Percentiles rank a stretch among this genome's conserved stretches.
Evolutionary conservation across 108 stramenopile species (phyloP).

Genomic region (Nitzschia sp.): DNA sequence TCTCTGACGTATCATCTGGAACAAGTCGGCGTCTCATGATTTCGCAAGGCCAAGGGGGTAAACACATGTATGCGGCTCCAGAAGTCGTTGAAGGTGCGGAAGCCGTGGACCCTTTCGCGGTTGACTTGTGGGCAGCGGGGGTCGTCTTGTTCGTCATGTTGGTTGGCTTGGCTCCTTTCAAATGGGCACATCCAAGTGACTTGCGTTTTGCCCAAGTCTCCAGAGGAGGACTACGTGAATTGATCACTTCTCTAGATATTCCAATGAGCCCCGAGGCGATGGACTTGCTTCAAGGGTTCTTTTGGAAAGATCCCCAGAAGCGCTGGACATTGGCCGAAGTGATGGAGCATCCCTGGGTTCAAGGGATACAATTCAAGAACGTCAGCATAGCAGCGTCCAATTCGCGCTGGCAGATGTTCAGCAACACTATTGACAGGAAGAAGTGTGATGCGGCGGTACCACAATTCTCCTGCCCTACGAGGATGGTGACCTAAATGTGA

Average conservation of each 20-base stretch:
- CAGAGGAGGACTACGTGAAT: conserved; percentile 43
- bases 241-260: conserved; percentile 46
- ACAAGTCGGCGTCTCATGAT: conserved; percentile 51
- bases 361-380: conserved; percentile 24
- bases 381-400: background rate
- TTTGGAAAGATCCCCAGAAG: conserved; percentile 58
- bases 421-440: too few species aligned
- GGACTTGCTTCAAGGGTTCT: conserved; percentile 83
- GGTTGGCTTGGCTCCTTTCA: conserved; percentile 70
- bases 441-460: too few species aligned
- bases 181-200: conserved; percentile 59
- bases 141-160: conserved; percentile 80
- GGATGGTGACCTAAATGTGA: too few species aligned
- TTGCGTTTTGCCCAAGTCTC: conserved; percentile 55
- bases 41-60: conserved; percentile 66
- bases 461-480: too few species aligned
- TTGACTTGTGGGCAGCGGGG: conserved; percentile 85
- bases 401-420: too few species aligned
- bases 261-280: conserved; percentile 47
- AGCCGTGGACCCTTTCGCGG: conserved; percentile 74
- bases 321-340: conserved; percentile 71
- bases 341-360: conserved; percentile 77
- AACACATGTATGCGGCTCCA: conserved; percentile 83
- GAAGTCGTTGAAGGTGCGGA: conserved; percentile 57
- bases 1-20: conserved; percentile 61